Evolutionary conservation across 164 flowering plant genomes (phyloP).

Genomic region (Vitis amurensis): DNA sequence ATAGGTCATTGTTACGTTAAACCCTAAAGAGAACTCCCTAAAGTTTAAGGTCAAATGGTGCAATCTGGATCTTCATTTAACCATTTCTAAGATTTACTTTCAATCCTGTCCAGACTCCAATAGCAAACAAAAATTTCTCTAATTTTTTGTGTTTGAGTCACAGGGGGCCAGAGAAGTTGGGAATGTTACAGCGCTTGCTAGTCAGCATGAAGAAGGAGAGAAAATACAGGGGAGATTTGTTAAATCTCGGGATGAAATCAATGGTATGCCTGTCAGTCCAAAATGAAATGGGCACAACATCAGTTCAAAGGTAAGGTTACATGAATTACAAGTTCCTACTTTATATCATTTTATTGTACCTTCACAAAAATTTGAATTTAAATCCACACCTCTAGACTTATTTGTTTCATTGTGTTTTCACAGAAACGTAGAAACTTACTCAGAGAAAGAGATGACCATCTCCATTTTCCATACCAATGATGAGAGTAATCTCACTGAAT

Average conservation of each 20-base stretch:
- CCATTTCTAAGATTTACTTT: no score
- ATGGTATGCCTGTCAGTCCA: background rate
- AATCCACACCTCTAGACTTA: background rate
- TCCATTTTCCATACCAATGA: constrained; percentile 13
- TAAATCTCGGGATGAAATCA: background rate
- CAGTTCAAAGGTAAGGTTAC: background rate
- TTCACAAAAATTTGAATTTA: background rate
- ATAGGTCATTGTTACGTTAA: no score
- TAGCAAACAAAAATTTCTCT: no score
- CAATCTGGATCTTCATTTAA: no score
- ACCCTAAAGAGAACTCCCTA: no score
- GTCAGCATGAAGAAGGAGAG: constrained; percentile 1
- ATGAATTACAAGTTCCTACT: background rate
- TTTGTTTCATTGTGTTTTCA: background rate
- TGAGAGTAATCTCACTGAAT: constrained; percentile 22
- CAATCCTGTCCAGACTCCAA: no score
- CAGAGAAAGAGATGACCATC: constrained; percentile 22
- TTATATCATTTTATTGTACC: background rate
- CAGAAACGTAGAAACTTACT: constrained; percentile 23
- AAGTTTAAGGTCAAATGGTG: no score
- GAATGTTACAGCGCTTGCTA: background rate
- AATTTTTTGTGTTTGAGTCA: background rate
- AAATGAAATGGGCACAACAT: background rate
- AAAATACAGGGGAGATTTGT: constrained; percentile 3
- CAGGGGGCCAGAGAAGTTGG: background rate